Evolutionary conservation across 2,329 filamentous ascomycete species (phyloP).

Genomic region (Calonectria hawksworthii): DNA sequence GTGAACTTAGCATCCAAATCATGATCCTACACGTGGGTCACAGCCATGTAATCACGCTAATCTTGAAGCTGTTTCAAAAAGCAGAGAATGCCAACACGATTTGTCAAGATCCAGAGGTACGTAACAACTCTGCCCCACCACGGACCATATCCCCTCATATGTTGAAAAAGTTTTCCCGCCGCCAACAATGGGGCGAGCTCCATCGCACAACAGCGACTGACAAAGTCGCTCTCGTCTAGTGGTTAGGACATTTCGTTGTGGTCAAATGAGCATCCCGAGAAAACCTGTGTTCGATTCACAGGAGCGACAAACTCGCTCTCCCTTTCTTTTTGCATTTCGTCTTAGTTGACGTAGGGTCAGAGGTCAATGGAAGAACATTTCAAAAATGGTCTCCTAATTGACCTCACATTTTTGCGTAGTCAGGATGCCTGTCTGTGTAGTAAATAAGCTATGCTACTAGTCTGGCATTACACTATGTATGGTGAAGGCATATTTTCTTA

Average conservation of each 20-base stretch:
- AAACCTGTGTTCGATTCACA: constrained; percentile 27
- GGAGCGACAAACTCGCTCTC: constrained; percentile 17
- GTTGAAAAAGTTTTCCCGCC: not conserved
- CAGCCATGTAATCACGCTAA: not conserved
- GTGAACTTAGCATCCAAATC: not conserved
- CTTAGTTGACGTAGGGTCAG: not conserved
- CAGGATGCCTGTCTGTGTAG: not conserved
- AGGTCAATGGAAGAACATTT: not conserved
- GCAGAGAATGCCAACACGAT: not conserved
- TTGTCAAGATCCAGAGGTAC: not conserved
- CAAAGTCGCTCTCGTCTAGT: constrained; percentile 14
- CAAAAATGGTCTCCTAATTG: not conserved
- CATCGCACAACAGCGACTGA: not conserved
- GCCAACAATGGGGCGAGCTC: not conserved
- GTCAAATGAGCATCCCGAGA: constrained; percentile 18
- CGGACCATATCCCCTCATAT: not conserved
- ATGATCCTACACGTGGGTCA: not conserved
- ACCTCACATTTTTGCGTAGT: not conserved
- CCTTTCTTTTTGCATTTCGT: not conserved
- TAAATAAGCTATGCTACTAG: not conserved
- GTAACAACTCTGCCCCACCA: not conserved
- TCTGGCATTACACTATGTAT: not conserved
- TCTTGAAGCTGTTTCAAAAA: not conserved
- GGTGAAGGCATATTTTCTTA: not conserved
- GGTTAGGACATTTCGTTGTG: constrained; percentile 32